These are phyloP conservation scores for Coleophoma cylindrospora DNA, from an alignment of 2,329 filamentous ascomycete genomes.

Conservation along the genomic window DNA sequence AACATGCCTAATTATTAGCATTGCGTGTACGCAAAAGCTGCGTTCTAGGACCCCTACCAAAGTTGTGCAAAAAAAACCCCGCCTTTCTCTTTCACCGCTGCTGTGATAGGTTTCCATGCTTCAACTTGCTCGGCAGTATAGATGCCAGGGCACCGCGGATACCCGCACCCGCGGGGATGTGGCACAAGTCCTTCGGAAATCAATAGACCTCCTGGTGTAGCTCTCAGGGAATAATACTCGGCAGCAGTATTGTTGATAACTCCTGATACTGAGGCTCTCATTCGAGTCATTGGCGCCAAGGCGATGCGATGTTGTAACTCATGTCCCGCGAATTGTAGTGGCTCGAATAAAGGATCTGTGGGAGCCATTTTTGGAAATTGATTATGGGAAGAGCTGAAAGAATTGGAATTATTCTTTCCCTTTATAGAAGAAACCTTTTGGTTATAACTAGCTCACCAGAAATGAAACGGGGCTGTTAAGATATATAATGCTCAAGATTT, in stretches of 20 bases:
- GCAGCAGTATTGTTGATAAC: conserved; percentile 30
- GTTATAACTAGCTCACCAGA: too few relatives aligned
- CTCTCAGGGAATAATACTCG: conserved; percentile 46
- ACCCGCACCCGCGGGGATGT: conserved; percentile 35
- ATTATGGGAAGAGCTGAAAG: too few relatives aligned
- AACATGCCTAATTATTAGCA: conserved; percentile 27
- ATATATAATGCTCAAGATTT: too few relatives aligned
- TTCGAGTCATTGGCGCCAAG: conserved; percentile 31
- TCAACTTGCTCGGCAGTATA: conserved; percentile 43
- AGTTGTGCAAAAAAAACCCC: conserved; percentile 51
- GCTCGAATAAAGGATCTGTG: neutral
- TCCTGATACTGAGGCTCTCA: conserved; percentile 27
- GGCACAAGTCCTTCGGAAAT: conserved; percentile 54
- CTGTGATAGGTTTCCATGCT: conserved; percentile 49
- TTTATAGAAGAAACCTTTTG: too few relatives aligned
- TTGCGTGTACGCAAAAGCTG: too few relatives aligned
- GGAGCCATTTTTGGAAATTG: neutral
- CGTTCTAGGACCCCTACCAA: conserved; percentile 17
- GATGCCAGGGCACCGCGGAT: conserved; percentile 45
- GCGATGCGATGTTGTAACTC: conserved; percentile 44
- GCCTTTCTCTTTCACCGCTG: conserved; percentile 51
- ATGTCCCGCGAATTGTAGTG: neutral
- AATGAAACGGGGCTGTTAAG: too few relatives aligned
- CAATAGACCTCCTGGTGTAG: conserved; percentile 44
- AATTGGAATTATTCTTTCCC: too few relatives aligned